Percentiles rank a stretch among this genome's conserved stretches.
Conservation (phyloP, 139 green algal genomes). For the Chlamydomonas eustigma region DNA sequence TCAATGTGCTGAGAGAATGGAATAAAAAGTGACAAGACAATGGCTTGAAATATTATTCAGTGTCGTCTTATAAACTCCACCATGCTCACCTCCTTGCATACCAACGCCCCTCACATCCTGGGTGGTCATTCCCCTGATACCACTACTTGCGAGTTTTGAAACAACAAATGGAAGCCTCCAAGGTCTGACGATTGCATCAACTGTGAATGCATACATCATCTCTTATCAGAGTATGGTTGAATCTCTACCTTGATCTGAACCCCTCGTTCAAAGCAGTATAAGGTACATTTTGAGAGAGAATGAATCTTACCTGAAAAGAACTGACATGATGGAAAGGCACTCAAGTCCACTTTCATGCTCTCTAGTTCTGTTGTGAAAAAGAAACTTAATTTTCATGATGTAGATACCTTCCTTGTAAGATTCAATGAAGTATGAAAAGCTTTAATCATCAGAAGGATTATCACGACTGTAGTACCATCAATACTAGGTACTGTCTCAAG, state of each 20-base stretch:
- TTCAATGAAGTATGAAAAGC: neutral
- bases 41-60: no score
- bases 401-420: no score
- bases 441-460: neutral
- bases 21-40: no score
- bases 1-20: no score
- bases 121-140: slow-evolving; percentile 79
- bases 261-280: neutral
- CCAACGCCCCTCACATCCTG: slow-evolving; percentile 65
- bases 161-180: slow-evolving; percentile 73
- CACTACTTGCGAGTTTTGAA: slow-evolving; percentile 46
- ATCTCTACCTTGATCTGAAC: no score
- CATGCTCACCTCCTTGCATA: slow-evolving; percentile 67
- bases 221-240: slow-evolving; percentile 75
- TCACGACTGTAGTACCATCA: neutral
- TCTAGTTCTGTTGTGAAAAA: slow-evolving; percentile 35
- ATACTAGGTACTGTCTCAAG: neutral
- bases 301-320: slow-evolving; percentile 74
- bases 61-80: no score
- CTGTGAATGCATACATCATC: neutral
- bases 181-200: slow-evolving; percentile 68
- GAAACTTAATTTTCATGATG: no score
- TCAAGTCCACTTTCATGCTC: slow-evolving; percentile 53
- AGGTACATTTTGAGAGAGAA: neutral
- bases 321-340: slow-evolving; percentile 53